A percentile compares a stretch with the other conserved stretches of the same genome.
Conservation (phyloP, 805 yeast genomes). For the Pichia rugopelliculosa region DNA sequence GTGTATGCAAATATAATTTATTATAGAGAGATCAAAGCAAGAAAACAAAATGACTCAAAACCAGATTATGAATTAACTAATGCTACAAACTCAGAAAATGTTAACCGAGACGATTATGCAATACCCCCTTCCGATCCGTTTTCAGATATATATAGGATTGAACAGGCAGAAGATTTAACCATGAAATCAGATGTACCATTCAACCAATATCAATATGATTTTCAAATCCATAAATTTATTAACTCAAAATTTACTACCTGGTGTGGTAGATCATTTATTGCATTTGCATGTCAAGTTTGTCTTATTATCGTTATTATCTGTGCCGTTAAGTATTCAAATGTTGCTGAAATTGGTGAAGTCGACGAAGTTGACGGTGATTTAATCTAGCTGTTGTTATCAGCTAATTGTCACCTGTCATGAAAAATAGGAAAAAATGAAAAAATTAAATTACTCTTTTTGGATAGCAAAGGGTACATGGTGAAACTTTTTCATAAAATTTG, state of each 20-base stretch:
- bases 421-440: not conserved
- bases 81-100: no score
- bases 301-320: conserved; percentile 10
- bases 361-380: not conserved
- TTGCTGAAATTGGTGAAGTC: no score
- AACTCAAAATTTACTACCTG: conserved; percentile 12
- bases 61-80: not conserved
- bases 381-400: no score
- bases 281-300: conserved; percentile 13
- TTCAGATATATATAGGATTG: not conserved
- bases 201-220: conserved; percentile 1
- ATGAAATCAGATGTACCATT: not conserved
- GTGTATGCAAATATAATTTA: not conserved
- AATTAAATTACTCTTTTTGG: conserved; percentile 3
- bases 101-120: not conserved
- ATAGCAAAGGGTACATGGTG: conserved; percentile 4
- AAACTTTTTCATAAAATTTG: conserved; percentile 2
- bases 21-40: not conserved
- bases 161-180: not conserved
- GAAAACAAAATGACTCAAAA: not conserved
- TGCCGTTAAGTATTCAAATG: conserved; percentile 5
- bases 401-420: not conserved
- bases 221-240: conserved; percentile 12
- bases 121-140: not conserved
- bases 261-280: conserved; percentile 14